A percentile compares a stretch with the other conserved stretches of the same genome.
Conservation (phyloP, 2,329 filamentous ascomycete species). For the Sporothrix humicola region DNA sequence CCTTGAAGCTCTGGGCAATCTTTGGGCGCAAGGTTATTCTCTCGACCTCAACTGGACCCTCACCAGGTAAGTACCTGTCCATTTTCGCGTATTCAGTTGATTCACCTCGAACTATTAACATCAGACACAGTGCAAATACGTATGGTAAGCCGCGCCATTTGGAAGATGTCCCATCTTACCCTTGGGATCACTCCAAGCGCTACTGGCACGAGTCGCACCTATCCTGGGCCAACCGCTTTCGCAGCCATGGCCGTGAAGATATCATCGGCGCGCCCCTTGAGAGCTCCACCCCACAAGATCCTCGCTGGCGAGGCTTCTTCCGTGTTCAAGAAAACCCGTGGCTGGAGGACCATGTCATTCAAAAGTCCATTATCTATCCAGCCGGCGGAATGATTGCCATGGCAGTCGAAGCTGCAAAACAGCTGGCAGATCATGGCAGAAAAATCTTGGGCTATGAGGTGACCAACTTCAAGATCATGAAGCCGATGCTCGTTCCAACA, state of each 20-base stretch:
- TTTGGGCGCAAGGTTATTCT: slow-evolving; percentile 35
- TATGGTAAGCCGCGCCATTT: slow-evolving; percentile 37
- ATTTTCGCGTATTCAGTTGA: neutral
- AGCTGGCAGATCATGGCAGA: slow-evolving; percentile 37
- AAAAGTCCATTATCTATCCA: slow-evolving; percentile 47
- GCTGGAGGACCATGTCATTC: slow-evolving; percentile 54
- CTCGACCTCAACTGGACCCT: slow-evolving; percentile 32
- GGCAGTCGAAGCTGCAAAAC: slow-evolving; percentile 48
- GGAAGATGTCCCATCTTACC: slow-evolving; percentile 49
- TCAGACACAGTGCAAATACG: neutral
- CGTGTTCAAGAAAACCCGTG: slow-evolving; percentile 51
- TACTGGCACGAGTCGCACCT: slow-evolving; percentile 50
- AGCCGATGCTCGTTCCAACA: slow-evolving; percentile 39
- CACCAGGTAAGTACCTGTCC: neutral
- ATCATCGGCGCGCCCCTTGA: slow-evolving; percentile 41
- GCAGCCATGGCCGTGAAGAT: slow-evolving; percentile 41
- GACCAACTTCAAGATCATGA: slow-evolving; percentile 36
- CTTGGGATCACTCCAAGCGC: slow-evolving; percentile 48
- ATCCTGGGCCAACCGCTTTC: slow-evolving; percentile 44
- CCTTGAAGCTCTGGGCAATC: slow-evolving; percentile 31
- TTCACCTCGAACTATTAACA: neutral
- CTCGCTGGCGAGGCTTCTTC: slow-evolving; percentile 54
- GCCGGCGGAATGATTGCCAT: slow-evolving; percentile 48
- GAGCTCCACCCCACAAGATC: slow-evolving; percentile 41
- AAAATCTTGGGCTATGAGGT: slow-evolving; percentile 35